These are phyloP conservation scores for Aspergillus sp. DNA, from an alignment of 2,329 filamentous ascomycete genomes.

Conservation along the genomic window DNA sequence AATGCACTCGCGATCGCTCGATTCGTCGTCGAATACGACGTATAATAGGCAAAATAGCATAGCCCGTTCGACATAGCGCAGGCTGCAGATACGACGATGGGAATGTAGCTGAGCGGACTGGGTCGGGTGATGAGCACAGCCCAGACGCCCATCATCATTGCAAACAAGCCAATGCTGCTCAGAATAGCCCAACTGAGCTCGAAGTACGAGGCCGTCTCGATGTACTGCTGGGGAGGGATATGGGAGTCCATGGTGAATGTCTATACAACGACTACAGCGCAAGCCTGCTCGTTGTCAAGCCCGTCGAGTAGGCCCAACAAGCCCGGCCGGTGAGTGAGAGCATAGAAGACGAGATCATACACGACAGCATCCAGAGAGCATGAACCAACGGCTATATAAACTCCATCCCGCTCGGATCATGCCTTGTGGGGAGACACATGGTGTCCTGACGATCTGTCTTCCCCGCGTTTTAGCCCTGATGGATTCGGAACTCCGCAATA, in stretches of 20 bases:
- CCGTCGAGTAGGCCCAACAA: neutral
- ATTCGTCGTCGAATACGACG: neutral
- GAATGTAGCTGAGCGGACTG: constrained; percentile 8
- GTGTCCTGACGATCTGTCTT: neutral
- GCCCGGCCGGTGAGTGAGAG: neutral
- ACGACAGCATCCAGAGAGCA: no score
- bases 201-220: constrained; percentile 2
- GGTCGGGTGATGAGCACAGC: constrained; percentile 8
- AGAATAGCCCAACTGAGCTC: constrained; percentile 13
- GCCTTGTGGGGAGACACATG: neutral
- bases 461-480: neutral
- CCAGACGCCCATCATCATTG: constrained; percentile 6
- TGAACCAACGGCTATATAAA: neutral
- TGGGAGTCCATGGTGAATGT: neutral
- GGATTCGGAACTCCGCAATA: neutral
- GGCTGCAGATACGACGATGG: constrained; percentile 8
- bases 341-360: no score
- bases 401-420: neutral
- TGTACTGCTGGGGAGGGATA: neutral
- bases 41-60: constrained; percentile 12
- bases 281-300: no score
- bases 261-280: neutral
- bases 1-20: constrained; percentile 5
- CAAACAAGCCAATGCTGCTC: constrained; percentile 12
- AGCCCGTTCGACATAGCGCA: constrained; percentile 11